Conservation (phyloP, 1,139 yeast genomes). For the Suhomyces maxii region DNA sequence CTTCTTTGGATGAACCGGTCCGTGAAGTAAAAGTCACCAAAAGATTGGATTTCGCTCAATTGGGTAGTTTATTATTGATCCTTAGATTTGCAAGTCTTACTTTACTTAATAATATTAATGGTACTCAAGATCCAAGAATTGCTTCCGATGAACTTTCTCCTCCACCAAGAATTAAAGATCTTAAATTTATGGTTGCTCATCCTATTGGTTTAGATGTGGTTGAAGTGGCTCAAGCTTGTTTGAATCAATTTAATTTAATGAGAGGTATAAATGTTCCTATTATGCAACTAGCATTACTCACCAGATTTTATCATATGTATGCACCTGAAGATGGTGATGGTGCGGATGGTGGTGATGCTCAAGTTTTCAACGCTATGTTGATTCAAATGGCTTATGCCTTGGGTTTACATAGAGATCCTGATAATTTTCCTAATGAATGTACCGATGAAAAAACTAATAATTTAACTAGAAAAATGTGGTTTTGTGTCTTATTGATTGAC, state of each 20-base stretch:
- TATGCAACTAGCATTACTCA: constrained; percentile 47
- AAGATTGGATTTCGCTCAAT: constrained; percentile 25
- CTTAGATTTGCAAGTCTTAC: constrained; percentile 26
- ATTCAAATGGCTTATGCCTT: constrained; percentile 45
- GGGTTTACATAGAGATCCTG: constrained; percentile 51
- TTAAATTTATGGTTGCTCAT: constrained; percentile 29
- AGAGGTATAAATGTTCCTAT: constrained; percentile 49
- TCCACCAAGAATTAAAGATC: constrained; percentile 17
- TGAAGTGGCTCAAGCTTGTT: constrained; percentile 38
- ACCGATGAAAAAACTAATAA: constrained; percentile 29
- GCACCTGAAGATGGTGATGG: constrained; percentile 59
- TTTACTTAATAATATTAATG: constrained; percentile 24
- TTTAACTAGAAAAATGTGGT: constrained; percentile 40
- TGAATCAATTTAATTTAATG: constrained; percentile 38
- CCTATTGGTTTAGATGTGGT: constrained; percentile 34
- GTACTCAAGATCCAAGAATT: constrained; percentile 30
- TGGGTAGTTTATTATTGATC: constrained; percentile 25
- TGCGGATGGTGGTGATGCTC: constrained; percentile 47
- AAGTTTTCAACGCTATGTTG: constrained; percentile 38
- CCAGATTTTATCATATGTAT: constrained; percentile 39
- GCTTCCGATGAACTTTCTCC: constrained; percentile 23
- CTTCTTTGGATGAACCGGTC: constrained; percentile 16
- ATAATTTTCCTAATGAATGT: constrained; percentile 20
- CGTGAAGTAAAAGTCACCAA: constrained; percentile 17
- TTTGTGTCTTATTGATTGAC: constrained; percentile 33